Conservation (phyloP, 805 yeast genomes). For the Zygosaccharomyces bisporus region DNA sequence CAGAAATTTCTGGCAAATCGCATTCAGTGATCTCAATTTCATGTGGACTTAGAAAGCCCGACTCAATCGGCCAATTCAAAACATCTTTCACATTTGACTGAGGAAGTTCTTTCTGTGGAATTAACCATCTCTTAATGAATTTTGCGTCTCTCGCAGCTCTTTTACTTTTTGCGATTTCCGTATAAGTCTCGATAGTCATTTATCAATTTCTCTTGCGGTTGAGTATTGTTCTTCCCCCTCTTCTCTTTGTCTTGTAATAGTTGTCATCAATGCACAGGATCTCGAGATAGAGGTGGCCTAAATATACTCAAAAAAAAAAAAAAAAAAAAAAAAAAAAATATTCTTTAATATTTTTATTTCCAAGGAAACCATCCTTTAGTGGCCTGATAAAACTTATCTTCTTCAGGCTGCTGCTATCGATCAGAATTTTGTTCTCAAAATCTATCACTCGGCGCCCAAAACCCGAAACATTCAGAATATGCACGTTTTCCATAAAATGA, state of each 20-base stretch:
- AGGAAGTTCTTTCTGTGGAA: constrained; percentile 37
- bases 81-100: constrained; percentile 37
- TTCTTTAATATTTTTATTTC: too few relatives aligned
- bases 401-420: too few relatives aligned
- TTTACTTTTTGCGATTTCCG: constrained; percentile 42
- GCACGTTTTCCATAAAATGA: too few relatives aligned
- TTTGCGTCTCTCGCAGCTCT: constrained; percentile 40
- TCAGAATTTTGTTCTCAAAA: background rate
- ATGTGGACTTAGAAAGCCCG: constrained; percentile 35
- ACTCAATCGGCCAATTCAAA: constrained; percentile 35
- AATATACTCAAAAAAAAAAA: background rate
- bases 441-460: constrained; percentile 2
- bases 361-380: too few relatives aligned
- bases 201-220: too few relatives aligned
- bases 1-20: constrained; percentile 30
- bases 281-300: background rate
- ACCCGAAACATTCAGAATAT: too few relatives aligned
- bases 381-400: too few relatives aligned
- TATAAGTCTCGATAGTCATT: constrained; percentile 28
- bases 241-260: too few relatives aligned
- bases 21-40: constrained; percentile 43
- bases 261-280: too few relatives aligned
- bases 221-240: too few relatives aligned
- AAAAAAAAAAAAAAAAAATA: too few relatives aligned
- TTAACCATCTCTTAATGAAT: constrained; percentile 46